These are phyloP conservation scores for Paramecium caudatum DNA, from an alignment of 73 alveolate species.

Conservation along the genomic window DNA sequence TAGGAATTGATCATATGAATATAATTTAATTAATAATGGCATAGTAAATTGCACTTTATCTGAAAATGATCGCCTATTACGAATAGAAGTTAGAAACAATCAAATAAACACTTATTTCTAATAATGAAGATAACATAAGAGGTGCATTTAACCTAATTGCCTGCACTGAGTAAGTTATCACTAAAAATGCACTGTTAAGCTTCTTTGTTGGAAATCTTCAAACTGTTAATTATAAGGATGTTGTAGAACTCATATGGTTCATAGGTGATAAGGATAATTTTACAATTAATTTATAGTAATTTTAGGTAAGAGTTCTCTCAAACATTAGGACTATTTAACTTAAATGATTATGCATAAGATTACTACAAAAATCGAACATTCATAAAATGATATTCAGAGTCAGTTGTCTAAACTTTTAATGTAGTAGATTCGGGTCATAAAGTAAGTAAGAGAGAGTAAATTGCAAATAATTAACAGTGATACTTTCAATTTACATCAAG, in stretches of 20 bases:
- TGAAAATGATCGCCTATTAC: conserved; percentile 1
- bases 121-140: background rate
- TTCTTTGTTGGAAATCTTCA: conserved; percentile 1
- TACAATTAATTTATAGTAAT: background rate
- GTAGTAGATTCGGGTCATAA: background rate
- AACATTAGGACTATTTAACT: conserved; percentile 6
- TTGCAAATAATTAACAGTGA: background rate
- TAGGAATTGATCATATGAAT: conserved; percentile 49
- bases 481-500: background rate
- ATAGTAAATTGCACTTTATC: conserved; percentile 45
- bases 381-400: background rate
- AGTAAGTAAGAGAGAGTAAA: background rate
- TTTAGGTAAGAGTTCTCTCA: background rate
- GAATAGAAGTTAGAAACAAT: conserved; percentile 25
- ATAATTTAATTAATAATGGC: conserved; percentile 33
- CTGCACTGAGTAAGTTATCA: background rate
- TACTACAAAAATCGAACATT: background rate
- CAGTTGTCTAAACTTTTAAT: background rate
- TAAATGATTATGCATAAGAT: background rate
- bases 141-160: background rate
- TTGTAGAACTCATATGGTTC: conserved; percentile 3
- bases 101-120: background rate
- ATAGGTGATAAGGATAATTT: background rate
- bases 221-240: background rate
- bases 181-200: background rate